Percentiles rank a stretch among this genome's conserved stretches.
Evolutionary conservation across 768 basidiomycete species (phyloP).

Genomic region (Trametes gibbosa): DNA sequence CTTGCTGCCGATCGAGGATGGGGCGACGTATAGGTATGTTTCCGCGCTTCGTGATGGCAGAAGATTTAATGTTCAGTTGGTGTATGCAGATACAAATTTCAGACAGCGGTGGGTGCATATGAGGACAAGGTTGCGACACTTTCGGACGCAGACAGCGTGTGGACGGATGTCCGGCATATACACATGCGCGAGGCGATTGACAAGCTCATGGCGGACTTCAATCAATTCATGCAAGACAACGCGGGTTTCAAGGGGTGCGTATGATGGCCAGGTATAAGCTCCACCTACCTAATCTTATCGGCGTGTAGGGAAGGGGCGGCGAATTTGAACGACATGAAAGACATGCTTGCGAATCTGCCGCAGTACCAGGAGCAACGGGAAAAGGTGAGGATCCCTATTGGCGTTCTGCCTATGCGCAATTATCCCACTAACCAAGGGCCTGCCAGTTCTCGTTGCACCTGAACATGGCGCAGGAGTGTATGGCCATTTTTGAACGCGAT

Average conservation of each 20-base stretch:
- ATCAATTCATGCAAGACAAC: constrained; percentile 90
- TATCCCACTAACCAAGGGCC: not conserved
- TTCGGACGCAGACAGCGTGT: constrained; percentile 86
- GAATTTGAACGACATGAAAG: constrained; percentile 96
- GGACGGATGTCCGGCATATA: constrained; percentile 92
- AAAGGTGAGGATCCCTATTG: constrained; percentile 50
- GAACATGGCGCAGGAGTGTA: constrained; percentile 97
- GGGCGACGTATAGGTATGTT: constrained; percentile 80
- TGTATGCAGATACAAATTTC: constrained; percentile 79
- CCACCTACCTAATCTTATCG: not conserved
- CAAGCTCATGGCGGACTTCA: constrained; percentile 95
- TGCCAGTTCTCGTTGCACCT: constrained; percentile 90
- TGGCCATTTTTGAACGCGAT: constrained; percentile 87
- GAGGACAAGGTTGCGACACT: constrained; percentile 88
- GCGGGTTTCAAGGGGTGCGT: constrained; percentile 88
- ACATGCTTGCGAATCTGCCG: constrained; percentile 93
- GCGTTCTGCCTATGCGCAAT: not conserved
- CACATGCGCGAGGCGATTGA: constrained; percentile 99
- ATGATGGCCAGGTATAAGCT: not conserved
- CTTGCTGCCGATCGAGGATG: constrained; percentile 83
- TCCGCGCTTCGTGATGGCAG: constrained; percentile 4
- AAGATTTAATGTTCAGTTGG: not conserved
- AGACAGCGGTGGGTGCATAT: constrained; percentile 77
- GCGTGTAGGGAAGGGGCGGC: constrained; percentile 67
- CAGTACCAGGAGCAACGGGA: constrained; percentile 95